These are phyloP conservation scores for Trichoderma koningiopsis DNA, from an alignment of 2,329 filamentous ascomycete species.

Conservation along the genomic window DNA sequence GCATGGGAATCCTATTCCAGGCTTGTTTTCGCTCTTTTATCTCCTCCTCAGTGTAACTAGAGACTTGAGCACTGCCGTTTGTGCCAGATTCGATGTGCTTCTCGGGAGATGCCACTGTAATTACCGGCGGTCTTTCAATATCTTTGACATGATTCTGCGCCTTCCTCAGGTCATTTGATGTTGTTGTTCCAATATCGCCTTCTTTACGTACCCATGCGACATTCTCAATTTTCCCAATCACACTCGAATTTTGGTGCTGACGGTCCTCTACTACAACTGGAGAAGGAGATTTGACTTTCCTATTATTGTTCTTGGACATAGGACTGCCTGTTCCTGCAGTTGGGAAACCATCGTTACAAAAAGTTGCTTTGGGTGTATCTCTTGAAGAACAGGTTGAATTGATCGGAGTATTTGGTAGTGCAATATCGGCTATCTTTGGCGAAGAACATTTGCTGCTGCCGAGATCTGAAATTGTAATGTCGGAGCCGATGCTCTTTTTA, in stretches of 20 bases:
- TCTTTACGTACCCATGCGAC: too few relatives aligned
- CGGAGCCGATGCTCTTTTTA: not conserved
- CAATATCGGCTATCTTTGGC: slow-evolving; percentile 30
- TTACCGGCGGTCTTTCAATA: not conserved
- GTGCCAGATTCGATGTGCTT: not conserved
- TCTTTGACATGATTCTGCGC: not conserved
- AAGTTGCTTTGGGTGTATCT: not conserved
- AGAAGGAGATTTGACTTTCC: not conserved
- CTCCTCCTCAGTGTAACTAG: slow-evolving; percentile 38
- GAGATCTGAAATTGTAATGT: slow-evolving; percentile 19
- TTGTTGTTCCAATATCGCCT: not conserved
- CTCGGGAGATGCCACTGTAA: not conserved
- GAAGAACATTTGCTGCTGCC: slow-evolving; percentile 19
- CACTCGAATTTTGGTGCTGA: not conserved
- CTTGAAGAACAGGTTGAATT: slow-evolving; percentile 6
- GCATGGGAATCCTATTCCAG: slow-evolving; percentile 42
- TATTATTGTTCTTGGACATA: not conserved
- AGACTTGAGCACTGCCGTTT: not conserved
- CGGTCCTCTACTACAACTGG: not conserved
- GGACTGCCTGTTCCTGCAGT: not conserved
- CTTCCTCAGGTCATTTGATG: not conserved
- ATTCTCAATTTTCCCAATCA: too few relatives aligned
- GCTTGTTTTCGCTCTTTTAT: slow-evolving; percentile 37
- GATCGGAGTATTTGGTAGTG: slow-evolving; percentile 13
- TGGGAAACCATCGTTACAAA: not conserved